These are phyloP conservation scores for Crucihimalaya himalaica DNA, from an alignment of 345 rosid genomes.

Conservation along the genomic window DNA sequence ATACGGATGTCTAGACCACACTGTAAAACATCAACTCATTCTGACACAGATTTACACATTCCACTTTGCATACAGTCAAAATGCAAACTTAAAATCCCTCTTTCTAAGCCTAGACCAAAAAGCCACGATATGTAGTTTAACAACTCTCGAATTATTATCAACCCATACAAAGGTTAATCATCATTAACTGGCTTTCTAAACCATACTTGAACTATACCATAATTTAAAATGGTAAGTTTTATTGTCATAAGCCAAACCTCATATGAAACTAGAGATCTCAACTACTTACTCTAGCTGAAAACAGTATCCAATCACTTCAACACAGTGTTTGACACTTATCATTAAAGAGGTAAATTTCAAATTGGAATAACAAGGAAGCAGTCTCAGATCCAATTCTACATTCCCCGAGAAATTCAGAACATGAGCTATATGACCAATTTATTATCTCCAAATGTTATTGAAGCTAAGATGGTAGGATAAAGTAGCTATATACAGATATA, in stretches of 20 bases:
- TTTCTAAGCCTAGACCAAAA: background rate
- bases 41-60: background rate
- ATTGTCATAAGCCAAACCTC: background rate
- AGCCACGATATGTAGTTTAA: background rate
- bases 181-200: background rate
- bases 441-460: constrained; percentile 6
- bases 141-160: background rate
- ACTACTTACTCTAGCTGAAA: background rate
- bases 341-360: background rate
- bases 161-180: background rate
- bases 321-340: background rate
- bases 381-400: background rate
- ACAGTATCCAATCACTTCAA: background rate
- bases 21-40: background rate
- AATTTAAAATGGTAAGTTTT: background rate
- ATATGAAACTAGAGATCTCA: background rate
- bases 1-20: background rate
- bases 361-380: background rate
- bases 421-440: background rate
- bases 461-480: constrained; percentile 15
- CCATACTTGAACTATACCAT: background rate
- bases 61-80: background rate
- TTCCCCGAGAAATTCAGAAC: background rate
- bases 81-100: background rate
- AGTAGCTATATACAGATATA: constrained; percentile 44